A percentile compares a stretch with the other conserved stretches of the same genome.
These are phyloP conservation scores for Penicillium waksmanii DNA, from an alignment of 495 filamentous ascomycete species.

Conservation along the genomic window DNA sequence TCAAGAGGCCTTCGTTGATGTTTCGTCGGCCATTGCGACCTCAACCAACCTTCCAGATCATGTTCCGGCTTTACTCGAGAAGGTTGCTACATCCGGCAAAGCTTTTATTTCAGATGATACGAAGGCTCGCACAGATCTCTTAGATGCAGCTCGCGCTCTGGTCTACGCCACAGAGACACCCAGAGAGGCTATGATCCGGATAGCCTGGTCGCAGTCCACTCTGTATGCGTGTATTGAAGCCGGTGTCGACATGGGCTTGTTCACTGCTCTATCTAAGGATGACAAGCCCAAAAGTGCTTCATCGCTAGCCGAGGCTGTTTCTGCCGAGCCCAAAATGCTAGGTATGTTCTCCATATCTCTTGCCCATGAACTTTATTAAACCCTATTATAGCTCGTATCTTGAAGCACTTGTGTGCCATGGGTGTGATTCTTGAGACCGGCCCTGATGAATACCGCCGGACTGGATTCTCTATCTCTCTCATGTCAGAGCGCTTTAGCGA, in stretches of 20 bases:
- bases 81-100: slow-evolving; percentile 26
- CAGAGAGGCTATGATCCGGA: slow-evolving; percentile 39
- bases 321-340: slow-evolving; percentile 34
- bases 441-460: slow-evolving; percentile 47
- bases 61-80: slow-evolving; percentile 30
- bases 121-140: slow-evolving; percentile 26
- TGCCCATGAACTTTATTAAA: background rate
- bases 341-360: slow-evolving; percentile 22
- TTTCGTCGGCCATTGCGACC: slow-evolving; percentile 20
- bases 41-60: slow-evolving; percentile 30
- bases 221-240: slow-evolving; percentile 38
- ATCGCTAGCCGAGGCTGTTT: slow-evolving; percentile 35
- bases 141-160: slow-evolving; percentile 36
- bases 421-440: slow-evolving; percentile 50
- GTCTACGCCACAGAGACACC: slow-evolving; percentile 45
- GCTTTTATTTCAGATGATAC: slow-evolving; percentile 20
- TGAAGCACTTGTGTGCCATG: slow-evolving; percentile 56
- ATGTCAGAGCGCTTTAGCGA: slow-evolving; percentile 38
- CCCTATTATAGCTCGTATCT: slow-evolving; percentile 33
- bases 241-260: slow-evolving; percentile 38
- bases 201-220: slow-evolving; percentile 19
- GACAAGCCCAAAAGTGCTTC: slow-evolving; percentile 35
- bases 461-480: slow-evolving; percentile 46
- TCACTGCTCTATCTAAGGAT: slow-evolving; percentile 35
- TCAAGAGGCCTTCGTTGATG: slow-evolving; percentile 15